Conservation (phyloP, 768 basidiomycete species). For the Tephrocybe sp. region DNA sequence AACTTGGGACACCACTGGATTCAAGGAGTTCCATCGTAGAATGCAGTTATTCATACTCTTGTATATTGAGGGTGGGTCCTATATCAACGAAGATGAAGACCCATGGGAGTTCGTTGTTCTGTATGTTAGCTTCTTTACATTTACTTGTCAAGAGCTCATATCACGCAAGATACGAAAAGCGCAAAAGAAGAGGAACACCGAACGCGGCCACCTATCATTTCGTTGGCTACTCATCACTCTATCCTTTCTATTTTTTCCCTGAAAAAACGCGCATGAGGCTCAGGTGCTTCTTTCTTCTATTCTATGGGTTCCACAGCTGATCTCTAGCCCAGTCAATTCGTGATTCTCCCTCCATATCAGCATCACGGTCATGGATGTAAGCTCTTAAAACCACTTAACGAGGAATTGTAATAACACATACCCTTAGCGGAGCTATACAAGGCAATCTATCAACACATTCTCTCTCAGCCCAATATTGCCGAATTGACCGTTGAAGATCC, state of each 20-base stretch:
- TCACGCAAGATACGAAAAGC: conserved; percentile 74
- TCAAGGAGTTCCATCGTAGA: conserved; percentile 84
- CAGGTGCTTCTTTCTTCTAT: conserved; percentile 50
- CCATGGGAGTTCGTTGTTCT: conserved; percentile 91
- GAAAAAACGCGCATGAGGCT: conserved; percentile 85
- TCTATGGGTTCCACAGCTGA: conserved; percentile 7
- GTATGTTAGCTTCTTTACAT: conserved; percentile 43
- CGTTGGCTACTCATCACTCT: conserved; percentile 90
- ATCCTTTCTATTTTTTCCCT: conserved; percentile 95
- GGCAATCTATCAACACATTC: conserved; percentile 77
- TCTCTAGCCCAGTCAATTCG: conserved; percentile 74
- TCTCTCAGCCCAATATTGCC: conserved; percentile 67
- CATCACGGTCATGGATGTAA: conserved; percentile 87
- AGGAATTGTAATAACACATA: background rate
- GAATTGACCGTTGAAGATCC: conserved; percentile 98
- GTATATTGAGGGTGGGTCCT: conserved; percentile 95
- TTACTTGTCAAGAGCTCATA: background rate
- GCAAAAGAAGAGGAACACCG: conserved; percentile 55
- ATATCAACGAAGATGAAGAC: conserved; percentile 92
- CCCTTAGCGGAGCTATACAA: conserved; percentile 79
- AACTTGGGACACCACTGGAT: conserved; percentile 84
- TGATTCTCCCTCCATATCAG: conserved; percentile 90
- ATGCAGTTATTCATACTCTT: conserved; percentile 96
- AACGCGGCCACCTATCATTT: conserved; percentile 80
- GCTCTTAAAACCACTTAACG: background rate